Evolutionary conservation across 257 asterid species (phyloP).

Genomic region (Solanum dulcamara): DNA sequence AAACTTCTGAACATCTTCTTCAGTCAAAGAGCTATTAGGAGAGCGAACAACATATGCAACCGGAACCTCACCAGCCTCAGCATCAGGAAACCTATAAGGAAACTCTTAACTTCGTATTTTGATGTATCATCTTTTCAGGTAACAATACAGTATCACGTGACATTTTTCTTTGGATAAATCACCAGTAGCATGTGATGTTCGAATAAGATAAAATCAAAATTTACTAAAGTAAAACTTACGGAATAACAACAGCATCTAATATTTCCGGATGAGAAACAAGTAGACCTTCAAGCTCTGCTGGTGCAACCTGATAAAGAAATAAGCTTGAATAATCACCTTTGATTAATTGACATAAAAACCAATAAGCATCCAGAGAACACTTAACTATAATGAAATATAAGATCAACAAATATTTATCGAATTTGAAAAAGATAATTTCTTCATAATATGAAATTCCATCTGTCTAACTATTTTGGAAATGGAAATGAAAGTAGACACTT

Average conservation of each 20-base stretch:
- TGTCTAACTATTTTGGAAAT: background rate
- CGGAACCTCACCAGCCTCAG: constrained; percentile 99
- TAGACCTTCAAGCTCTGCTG: constrained; percentile 96
- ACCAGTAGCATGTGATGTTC: background rate
- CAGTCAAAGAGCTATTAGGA: constrained; percentile 73
- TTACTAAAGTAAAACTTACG: constrained; percentile 34
- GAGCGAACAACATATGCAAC: constrained; percentile 76
- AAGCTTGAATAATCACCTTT: background rate
- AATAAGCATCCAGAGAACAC: background rate
- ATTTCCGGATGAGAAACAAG: constrained; percentile 91
- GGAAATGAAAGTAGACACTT: background rate
- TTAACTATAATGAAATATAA: too few relatives aligned
- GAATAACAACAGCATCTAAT: constrained; percentile 86
- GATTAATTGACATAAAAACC: background rate
- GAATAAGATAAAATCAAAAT: background rate
- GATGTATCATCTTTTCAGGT: background rate
- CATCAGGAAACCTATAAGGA: constrained; percentile 64
- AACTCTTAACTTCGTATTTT: background rate
- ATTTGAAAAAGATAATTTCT: background rate
- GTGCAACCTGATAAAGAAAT: constrained; percentile 61
- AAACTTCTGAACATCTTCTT: constrained; percentile 70
- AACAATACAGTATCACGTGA: background rate
- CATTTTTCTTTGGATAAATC: background rate
- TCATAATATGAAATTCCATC: background rate
- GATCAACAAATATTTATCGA: too few relatives aligned